Conservation (phyloP, 2,329 filamentous ascomycete genomes). For the Pleomassaria siparia region DNA sequence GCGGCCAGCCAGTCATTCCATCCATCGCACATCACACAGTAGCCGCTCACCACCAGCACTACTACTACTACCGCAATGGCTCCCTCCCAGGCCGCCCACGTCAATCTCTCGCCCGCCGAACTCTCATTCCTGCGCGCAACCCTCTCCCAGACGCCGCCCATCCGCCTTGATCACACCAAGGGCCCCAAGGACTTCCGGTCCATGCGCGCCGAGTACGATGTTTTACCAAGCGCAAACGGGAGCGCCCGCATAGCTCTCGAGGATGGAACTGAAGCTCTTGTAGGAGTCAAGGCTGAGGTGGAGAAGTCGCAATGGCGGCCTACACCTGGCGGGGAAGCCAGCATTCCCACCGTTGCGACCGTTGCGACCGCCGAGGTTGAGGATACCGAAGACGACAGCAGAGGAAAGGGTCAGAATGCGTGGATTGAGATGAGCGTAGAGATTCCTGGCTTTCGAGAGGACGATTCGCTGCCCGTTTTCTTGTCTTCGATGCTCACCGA, state of each 20-base stretch:
- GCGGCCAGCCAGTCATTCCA: neutral
- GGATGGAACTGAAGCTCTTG: slow-evolving; percentile 93
- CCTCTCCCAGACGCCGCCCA: slow-evolving; percentile 76
- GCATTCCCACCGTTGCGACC: slow-evolving; percentile 24
- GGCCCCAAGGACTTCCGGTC: slow-evolving; percentile 82
- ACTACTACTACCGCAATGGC: slow-evolving; percentile 27
- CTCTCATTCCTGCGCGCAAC: slow-evolving; percentile 92
- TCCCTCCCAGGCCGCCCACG: slow-evolving; percentile 51
- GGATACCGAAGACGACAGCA: slow-evolving; percentile 26
- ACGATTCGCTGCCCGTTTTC: slow-evolving; percentile 87
- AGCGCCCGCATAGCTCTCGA: slow-evolving; percentile 92
- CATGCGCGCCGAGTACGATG: slow-evolving; percentile 83
- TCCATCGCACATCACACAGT: slow-evolving; percentile 6
- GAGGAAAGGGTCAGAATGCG: slow-evolving; percentile 56
- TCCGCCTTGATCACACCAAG: slow-evolving; percentile 71
- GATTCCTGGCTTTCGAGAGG: slow-evolving; percentile 86
- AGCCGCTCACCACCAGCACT: slow-evolving; percentile 10
- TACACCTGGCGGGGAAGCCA: slow-evolving; percentile 19
- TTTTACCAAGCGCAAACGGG: slow-evolving; percentile 86
- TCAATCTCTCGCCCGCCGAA: slow-evolving; percentile 88
- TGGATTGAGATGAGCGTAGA: slow-evolving; percentile 94
- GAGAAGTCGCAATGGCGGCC: slow-evolving; percentile 63
- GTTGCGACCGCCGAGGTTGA: slow-evolving; percentile 47
- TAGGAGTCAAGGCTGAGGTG: slow-evolving; percentile 93
- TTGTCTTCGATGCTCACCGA: slow-evolving; percentile 86